phyloP scores from a whole-genome alignment of 2,329 filamentous ascomycete genomes.

The Calcarisporium arbuscula region DNA sequence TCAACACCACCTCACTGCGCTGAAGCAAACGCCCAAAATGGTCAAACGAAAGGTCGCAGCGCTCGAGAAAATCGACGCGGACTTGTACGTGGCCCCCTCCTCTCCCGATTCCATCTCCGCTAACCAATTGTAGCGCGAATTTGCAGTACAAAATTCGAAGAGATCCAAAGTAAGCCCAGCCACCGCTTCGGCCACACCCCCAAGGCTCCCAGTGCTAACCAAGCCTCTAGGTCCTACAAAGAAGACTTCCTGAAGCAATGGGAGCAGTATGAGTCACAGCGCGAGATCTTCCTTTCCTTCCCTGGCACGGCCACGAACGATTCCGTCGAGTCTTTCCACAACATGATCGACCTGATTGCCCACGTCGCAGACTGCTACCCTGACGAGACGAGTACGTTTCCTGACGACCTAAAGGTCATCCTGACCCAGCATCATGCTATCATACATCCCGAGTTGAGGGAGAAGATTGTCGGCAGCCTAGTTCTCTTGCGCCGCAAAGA shows the following conservation, averaged over 20 bases:
- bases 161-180: conserved; percentile 64
- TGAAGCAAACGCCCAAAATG: conserved; percentile 52
- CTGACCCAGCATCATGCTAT: conserved; percentile 75
- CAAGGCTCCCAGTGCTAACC: conserved; percentile 10
- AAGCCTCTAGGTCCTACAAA: conserved; percentile 62
- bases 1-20: too few relatives aligned
- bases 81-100: conserved; percentile 50
- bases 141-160: conserved; percentile 86
- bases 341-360: conserved; percentile 87
- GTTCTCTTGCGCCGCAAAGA: conserved; percentile 87
- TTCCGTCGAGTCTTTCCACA: conserved; percentile 76
- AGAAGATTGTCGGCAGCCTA: conserved; percentile 90
- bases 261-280: conserved; percentile 84
- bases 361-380: conserved; percentile 94
- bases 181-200: conserved; percentile 1
- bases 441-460: conserved; percentile 76
- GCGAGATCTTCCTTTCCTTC: conserved; percentile 83
- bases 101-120: conserved; percentile 13
- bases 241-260: conserved; percentile 86
- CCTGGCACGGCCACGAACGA: conserved; percentile 72
- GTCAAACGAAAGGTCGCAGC: conserved; percentile 86
- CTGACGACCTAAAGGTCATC: conserved; percentile 74
- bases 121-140: conserved; percentile 55
- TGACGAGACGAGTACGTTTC: conserved; percentile 68
- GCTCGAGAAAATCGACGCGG: conserved; percentile 91